Evolutionary conservation across 108 stramenopile genomes (phyloP).

Genomic region (Epipyxis sp.): DNA sequence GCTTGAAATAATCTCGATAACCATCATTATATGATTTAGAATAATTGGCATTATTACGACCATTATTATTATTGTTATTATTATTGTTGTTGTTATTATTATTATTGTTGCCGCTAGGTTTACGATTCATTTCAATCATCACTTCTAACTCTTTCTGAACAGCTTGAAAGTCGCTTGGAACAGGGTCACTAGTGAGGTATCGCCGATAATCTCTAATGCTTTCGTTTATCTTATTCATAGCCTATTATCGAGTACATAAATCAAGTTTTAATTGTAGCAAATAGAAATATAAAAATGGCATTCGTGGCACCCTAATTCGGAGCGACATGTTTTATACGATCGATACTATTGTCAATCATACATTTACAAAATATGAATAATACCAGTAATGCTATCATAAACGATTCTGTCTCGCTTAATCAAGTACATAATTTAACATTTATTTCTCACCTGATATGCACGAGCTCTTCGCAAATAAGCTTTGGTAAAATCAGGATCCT

Average conservation of each 20-base stretch:
- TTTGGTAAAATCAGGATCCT: constrained; percentile 26
- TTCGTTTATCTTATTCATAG: neutral
- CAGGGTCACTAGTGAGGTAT: constrained; percentile 20
- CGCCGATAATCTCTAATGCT: constrained; percentile 25
- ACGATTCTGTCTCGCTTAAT: too few species aligned
- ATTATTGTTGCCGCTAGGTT: neutral
- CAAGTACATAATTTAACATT: too few species aligned
- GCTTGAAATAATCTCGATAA: neutral
- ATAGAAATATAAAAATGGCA: too few species aligned
- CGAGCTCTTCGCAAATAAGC: constrained; percentile 39
- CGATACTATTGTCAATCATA: too few species aligned
- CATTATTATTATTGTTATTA: neutral
- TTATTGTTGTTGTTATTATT: neutral
- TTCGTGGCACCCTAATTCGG: too few species aligned
- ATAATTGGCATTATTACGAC: neutral
- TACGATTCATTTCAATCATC: neutral
- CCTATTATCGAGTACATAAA: too few species aligned
- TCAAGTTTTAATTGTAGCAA: too few species aligned
- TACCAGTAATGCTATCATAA: too few species aligned
- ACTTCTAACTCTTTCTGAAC: constrained; percentile 22
- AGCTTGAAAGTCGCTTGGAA: neutral
- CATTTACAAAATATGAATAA: too few species aligned
- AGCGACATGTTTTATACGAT: too few species aligned
- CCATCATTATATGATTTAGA: too few species aligned
- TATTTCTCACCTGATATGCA: neutral